These are phyloP conservation scores for Begonia loranthoides DNA, from an alignment of 306 rosid genomes.

Conservation along the genomic window DNA sequence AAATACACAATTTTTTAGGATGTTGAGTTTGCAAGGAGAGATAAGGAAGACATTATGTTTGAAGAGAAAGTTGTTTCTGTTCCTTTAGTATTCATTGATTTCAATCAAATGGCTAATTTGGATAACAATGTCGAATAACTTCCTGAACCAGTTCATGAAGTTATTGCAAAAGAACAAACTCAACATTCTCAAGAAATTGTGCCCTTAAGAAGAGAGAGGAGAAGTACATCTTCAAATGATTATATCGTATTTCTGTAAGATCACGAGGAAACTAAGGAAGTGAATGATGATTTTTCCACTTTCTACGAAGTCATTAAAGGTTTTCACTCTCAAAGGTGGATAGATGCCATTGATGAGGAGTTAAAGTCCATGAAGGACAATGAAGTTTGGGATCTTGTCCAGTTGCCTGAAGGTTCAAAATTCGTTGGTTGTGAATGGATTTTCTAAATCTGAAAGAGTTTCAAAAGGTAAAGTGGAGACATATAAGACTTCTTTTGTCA, in stretches of 20 bases:
- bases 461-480: not conserved
- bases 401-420: not conserved
- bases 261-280: not conserved
- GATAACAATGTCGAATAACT: too few relatives aligned
- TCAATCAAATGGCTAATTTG: too few relatives aligned
- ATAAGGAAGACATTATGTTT: not conserved
- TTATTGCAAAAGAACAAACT: too few relatives aligned
- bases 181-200: not conserved
- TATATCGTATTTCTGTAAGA: not conserved
- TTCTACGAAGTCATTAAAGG: not conserved
- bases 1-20: not conserved
- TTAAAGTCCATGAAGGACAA: not conserved
- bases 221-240: not conserved
- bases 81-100: too few relatives aligned
- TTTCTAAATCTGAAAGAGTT: not conserved
- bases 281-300: not conserved
- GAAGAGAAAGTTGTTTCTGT: too few relatives aligned
- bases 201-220: not conserved
- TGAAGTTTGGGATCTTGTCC: not conserved
- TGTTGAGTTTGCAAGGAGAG: conserved; percentile 1
- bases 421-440: not conserved
- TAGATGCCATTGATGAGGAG: too few relatives aligned
- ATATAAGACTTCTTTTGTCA: not conserved
- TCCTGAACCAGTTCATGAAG: too few relatives aligned
- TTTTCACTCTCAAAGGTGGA: too few relatives aligned